Evolutionary conservation across 305 asterid species (phyloP).

Genomic region (Rubia occidens): DNA sequence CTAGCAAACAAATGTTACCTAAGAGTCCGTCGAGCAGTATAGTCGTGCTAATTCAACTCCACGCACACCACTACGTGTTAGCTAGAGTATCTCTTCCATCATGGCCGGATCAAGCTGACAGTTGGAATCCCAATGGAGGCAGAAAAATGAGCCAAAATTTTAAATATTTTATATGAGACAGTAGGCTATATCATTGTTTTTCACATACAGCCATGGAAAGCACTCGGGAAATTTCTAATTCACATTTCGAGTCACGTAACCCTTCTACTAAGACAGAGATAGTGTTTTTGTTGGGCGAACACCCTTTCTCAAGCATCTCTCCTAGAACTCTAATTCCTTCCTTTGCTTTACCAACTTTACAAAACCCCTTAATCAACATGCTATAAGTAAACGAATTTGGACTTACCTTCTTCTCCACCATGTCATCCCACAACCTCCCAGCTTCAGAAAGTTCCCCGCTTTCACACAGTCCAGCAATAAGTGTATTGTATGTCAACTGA

Average conservation of each 20-base stretch:
- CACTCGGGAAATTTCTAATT: slow-evolving; percentile 32
- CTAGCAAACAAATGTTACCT: not conserved
- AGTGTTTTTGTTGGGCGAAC: slow-evolving; percentile 53
- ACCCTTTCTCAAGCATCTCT: slow-evolving; percentile 66
- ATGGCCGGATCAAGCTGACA: too few species aligned
- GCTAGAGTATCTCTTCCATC: too few species aligned
- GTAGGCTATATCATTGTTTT: not conserved
- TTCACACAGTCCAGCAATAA: slow-evolving; percentile 82
- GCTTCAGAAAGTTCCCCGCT: slow-evolving; percentile 72
- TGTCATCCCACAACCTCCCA: slow-evolving; percentile 85
- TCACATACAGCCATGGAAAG: slow-evolving; percentile 35
- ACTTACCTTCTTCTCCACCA: slow-evolving; percentile 61
- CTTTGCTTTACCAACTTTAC: slow-evolving; percentile 52
- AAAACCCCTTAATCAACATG: slow-evolving; percentile 63
- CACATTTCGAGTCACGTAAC: slow-evolving; percentile 36
- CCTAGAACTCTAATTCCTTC: slow-evolving; percentile 57
- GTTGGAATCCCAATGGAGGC: not conserved
- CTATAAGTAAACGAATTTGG: slow-evolving; percentile 74
- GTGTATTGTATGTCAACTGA: slow-evolving; percentile 59
- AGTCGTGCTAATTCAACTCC: not conserved
- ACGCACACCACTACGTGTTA: not conserved
- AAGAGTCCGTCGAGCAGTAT: not conserved
- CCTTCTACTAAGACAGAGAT: slow-evolving; percentile 46
- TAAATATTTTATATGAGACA: not conserved
- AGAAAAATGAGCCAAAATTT: not conserved